Evolutionary conservation across 345 rosid genomes (phyloP), one percentile per base, ranked within the genome.

Genomic region (Ricinus communis): DNA sequence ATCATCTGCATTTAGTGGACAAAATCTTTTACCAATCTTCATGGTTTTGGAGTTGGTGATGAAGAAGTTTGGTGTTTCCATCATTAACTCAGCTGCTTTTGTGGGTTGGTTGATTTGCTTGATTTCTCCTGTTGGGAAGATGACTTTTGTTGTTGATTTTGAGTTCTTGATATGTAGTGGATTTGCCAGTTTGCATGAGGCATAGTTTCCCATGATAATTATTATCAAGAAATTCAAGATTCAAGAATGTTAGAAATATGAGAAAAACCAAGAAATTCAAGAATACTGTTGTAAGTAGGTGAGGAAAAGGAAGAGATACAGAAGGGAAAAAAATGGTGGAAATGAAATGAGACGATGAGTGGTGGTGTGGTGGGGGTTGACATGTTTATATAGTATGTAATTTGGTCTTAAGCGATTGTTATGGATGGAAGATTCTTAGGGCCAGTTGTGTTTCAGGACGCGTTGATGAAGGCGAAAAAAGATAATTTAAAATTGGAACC

Each of bases 11-110:
- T 7, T 3, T n/a, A 74, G 77, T 50, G 77, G 54, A 22, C 53
- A 59, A 14, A 74, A 62, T 54, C 77, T 74, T 31, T 22, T 5
- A 19, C 77, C 77, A 6, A 68, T 51, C 21, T 52, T 61, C 28
- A 68, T 45, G 4, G 72, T 33, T 31, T 40, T 30, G 28, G 68
- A 3, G 67, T 74, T 38, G 10, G 36, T 72, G 22, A 74, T 54
- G 45, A 74, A 60, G 52, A 57, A 68, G 53, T 74, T 67, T 8
- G 77, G 77, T 22, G 77, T 27, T 28, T 74, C 77, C 62, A 74
- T 12, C 77, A 74, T 74, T 4, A 74, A 28, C 54, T 74, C 77
- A 5, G 68, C 77, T 16, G 72, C 77, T 60, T 60, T 67, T 6
- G 54, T 67, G 52, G 72, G 72, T 4, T 59, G 40, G 28, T 43